A percentile compares a stretch with the other conserved stretches of the same genome.
These are phyloP conservation scores for Eugenia klotzschiana DNA, from an alignment of 441 rosid species.

Conservation along the genomic window DNA sequence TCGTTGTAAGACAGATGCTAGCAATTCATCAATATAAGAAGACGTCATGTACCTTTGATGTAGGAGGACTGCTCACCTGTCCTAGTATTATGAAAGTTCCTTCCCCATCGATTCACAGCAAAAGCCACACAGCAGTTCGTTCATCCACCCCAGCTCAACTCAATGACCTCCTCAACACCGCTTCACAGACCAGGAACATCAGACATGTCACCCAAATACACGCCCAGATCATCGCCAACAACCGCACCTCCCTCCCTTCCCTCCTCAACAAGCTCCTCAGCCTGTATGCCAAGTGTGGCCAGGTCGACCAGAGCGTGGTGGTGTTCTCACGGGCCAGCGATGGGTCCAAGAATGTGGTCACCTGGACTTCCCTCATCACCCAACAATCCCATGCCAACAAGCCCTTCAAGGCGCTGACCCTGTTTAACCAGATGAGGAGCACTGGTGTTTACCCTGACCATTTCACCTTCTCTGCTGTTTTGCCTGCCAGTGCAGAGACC, in stretches of 20 bases:
- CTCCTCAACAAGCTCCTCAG: constrained; percentile 28
- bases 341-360: constrained; percentile 12
- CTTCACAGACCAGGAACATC: constrained; percentile 8
- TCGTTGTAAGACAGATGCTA: not conserved
- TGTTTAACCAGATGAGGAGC: constrained; percentile 15
- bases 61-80: not conserved
- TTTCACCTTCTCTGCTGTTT: constrained; percentile 18
- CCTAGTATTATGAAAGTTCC: not conserved
- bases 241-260: constrained; percentile 7
- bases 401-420: constrained; percentile 9
- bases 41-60: not conserved
- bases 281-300: constrained; percentile 19
- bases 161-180: constrained; percentile 10
- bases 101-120: not conserved
- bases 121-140: not conserved
- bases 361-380: constrained; percentile 22
- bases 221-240: constrained; percentile 17
- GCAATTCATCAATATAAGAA: not conserved
- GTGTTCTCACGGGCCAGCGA: constrained; percentile 14
- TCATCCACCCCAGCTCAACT: constrained; percentile 1
- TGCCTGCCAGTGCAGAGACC: constrained; percentile 10
- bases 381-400: constrained; percentile 4
- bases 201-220: constrained; percentile 22
- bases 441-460: constrained; percentile 17
- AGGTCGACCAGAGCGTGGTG: constrained; percentile 7